These are phyloP conservation scores for Cercospora nicotianae DNA, from an alignment of 2,329 filamentous ascomycete species.

Conservation along the genomic window DNA sequence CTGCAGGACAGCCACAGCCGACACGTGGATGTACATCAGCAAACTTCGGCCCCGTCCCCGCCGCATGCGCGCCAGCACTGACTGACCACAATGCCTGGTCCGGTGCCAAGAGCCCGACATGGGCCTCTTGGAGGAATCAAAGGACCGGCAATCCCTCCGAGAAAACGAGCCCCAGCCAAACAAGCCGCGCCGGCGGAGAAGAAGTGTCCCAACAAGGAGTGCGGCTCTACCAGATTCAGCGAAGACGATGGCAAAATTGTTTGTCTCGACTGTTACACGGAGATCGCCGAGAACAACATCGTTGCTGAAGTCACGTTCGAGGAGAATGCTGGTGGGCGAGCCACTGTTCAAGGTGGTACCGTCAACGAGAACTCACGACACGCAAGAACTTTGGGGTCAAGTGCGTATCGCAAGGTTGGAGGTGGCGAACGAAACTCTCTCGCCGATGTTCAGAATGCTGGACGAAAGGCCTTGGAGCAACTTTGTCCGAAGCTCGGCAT, in stretches of 20 bases:
- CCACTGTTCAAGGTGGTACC: slow-evolving; percentile 86
- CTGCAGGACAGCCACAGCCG: not conserved
- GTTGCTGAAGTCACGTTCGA: slow-evolving; percentile 90
- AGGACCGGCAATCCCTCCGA: not conserved
- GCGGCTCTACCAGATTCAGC: slow-evolving; percentile 26
- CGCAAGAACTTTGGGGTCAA: slow-evolving; percentile 60
- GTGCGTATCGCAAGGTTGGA: slow-evolving; percentile 49
- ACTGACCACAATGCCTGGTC: slow-evolving; percentile 10
- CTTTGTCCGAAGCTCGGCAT: slow-evolving; percentile 44
- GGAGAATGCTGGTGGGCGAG: slow-evolving; percentile 80
- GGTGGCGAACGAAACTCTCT: slow-evolving; percentile 52
- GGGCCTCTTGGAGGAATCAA: slow-evolving; percentile 16
- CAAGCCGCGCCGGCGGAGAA: slow-evolving; percentile 9
- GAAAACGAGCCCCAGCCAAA: slow-evolving; percentile 15
- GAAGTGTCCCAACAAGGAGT: slow-evolving; percentile 20
- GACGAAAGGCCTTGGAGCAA: slow-evolving; percentile 44
- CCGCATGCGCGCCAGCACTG: slow-evolving; percentile 1
- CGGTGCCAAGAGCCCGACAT: slow-evolving; percentile 11
- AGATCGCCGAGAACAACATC: slow-evolving; percentile 83
- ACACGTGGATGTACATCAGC: not conserved
- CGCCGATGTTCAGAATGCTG: slow-evolving; percentile 55
- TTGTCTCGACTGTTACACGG: slow-evolving; percentile 80
- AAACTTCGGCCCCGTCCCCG: not conserved
- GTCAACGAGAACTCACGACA: slow-evolving; percentile 83
- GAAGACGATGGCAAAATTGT: slow-evolving; percentile 50